Evolutionary conservation across 257 asterid species (phyloP), one percentile per base, ranked within the genome.

Genomic region (Primulina eburnea): DNA sequence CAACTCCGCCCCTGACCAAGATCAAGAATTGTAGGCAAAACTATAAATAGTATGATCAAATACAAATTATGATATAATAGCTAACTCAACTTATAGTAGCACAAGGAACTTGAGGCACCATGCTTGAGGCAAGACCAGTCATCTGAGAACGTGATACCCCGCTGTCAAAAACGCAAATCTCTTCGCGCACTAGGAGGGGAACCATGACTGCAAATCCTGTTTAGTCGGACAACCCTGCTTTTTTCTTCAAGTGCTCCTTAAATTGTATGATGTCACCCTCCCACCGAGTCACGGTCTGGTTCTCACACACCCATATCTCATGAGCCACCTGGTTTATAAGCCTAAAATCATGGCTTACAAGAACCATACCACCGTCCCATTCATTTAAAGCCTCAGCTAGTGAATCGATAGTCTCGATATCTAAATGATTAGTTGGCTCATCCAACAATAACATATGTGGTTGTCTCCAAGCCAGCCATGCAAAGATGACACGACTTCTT

Each of bases 291-390:
- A 91, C 97, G 0, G 92, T 63, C 79, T 85, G 95, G 43, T 94
- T 85, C 72, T 89, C 99, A 34, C 99, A 94, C 7, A 94, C 97
- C 97, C 97, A 94, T 47, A 94, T 94, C 89, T 89, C 99, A 4
- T 85, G 86, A 3, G 97, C 99, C 7, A 94, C 99, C 88, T 94
- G 99, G 83, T 92, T 94, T 21, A 94, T 94, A 32, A 94, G 96
- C 92, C 99, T 86, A 60, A 94, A 94, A 65, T 94, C 97, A 3
- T 94, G 99, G 77, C 99, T 94, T 4, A 94, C 99, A 16, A 94
- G 96, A 64, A 94, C 99, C 84, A 94, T 5, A 34, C 99, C 99
- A 18, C 99, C 99, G 18, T 93, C 97, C 99, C 97, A 93, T 60
- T 90, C 96, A 4, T 89, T 93, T 86, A 93, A 72, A 6, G 99